A percentile compares a stretch with the other conserved stretches of the same genome.
Conservation (phyloP, 441 rosid species). For the Macaranga tanarius region DNA sequence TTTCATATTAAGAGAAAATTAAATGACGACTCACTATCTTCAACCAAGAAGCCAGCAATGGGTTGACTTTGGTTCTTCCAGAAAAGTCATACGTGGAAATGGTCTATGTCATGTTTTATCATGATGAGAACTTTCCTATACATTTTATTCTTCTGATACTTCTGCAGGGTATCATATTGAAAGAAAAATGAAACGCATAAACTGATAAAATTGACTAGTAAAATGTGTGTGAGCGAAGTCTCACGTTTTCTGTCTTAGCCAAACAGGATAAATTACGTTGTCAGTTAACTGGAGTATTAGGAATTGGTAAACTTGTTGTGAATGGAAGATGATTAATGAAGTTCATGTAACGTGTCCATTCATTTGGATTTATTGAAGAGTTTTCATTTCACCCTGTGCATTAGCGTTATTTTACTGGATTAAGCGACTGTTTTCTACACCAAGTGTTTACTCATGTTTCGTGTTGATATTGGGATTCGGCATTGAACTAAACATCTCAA, state of each 20-base stretch:
- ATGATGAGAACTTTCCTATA: neutral
- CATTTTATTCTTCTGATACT: constrained; percentile 22
- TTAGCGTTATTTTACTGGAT: no score
- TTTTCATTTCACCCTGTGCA: no score
- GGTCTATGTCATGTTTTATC: neutral
- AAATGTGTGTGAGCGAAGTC: constrained; percentile 60
- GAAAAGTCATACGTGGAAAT: neutral
- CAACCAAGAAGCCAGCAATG: no score
- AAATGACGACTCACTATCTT: no score
- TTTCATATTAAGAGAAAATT: no score
- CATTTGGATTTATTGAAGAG: no score
- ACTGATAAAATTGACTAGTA: constrained; percentile 58
- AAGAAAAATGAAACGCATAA: constrained; percentile 74
- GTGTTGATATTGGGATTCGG: no score
- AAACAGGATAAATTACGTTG: neutral
- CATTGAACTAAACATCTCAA: no score
- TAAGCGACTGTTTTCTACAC: no score
- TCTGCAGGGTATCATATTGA: constrained; percentile 78
- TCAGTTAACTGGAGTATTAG: neutral
- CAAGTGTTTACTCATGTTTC: no score
- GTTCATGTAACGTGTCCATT: neutral
- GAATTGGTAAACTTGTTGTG: neutral
- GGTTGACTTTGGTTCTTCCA: neutral
- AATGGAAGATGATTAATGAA: constrained; percentile 2
- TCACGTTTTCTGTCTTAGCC: constrained; percentile 33